phyloP scores from a whole-genome alignment of 352 stramenopile species.

The Phytopythium aichiense region DNA sequence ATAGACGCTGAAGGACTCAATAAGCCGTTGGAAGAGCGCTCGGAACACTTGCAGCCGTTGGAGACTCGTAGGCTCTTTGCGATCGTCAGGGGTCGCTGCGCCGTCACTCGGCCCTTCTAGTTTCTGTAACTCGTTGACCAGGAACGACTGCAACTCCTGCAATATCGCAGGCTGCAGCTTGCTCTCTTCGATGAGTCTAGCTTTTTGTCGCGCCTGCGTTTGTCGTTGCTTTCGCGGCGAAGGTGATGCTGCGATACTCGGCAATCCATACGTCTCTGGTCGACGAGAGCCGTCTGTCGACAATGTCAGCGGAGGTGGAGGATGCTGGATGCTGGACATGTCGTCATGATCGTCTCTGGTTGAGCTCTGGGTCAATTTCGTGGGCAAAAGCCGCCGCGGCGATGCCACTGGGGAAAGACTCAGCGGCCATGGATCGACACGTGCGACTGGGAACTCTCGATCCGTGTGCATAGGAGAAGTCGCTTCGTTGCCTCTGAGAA shows the following conservation, averaged over 20 bases:
- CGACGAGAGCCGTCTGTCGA: not conserved
- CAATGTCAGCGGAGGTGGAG: not conserved
- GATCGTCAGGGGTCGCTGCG: not conserved
- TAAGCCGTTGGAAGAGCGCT: constrained; percentile 42
- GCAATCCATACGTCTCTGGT: not conserved
- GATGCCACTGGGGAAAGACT: constrained; percentile 9
- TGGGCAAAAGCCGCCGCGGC: not conserved
- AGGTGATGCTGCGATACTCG: not conserved
- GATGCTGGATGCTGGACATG: too few species aligned
- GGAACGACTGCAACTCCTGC: constrained; percentile 38
- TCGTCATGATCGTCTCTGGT: not conserved
- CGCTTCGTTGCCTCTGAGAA: not conserved
- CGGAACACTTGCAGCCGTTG: constrained; percentile 54
- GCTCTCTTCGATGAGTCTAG: constrained; percentile 7
- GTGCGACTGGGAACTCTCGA: constrained; percentile 21
- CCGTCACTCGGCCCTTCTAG: constrained; percentile 5
- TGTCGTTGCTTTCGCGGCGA: constrained; percentile 14
- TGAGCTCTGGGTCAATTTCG: not conserved
- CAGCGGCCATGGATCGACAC: constrained; percentile 38
- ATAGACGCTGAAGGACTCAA: constrained; percentile 62
- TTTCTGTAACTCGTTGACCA: constrained; percentile 23
- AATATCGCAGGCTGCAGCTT: constrained; percentile 24
- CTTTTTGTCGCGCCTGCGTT: constrained; percentile 5
- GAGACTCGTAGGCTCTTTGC: constrained; percentile 16
- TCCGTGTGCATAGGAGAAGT: not conserved